Evolutionary conservation across 768 basidiomycete genomes (phyloP).

Genomic region (Termitomyces eurrhizus): DNA sequence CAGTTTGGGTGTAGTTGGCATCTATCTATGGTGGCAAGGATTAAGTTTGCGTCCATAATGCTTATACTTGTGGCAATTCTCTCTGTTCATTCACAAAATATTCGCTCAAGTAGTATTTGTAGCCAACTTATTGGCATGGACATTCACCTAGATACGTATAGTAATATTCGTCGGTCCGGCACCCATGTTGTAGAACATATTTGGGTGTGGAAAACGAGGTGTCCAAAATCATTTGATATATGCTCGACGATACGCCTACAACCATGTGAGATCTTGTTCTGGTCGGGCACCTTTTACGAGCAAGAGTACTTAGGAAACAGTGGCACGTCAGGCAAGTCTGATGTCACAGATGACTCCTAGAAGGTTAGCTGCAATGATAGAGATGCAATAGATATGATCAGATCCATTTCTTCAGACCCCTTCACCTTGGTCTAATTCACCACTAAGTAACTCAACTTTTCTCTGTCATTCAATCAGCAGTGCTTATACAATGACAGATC

Average conservation of each 20-base stretch:
- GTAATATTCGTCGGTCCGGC: background rate
- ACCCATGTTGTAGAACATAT: background rate
- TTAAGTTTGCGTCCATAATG: constrained; percentile 39
- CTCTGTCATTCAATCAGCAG: constrained; percentile 31
- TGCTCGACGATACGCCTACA: constrained; percentile 78
- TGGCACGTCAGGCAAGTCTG: background rate
- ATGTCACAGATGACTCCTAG: constrained; percentile 5
- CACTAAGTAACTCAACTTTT: constrained; percentile 59
- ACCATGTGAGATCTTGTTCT: constrained; percentile 55
- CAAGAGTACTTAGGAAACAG: constrained; percentile 24
- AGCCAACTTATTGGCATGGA: background rate
- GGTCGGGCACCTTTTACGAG: constrained; percentile 78
- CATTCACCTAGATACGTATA: background rate
- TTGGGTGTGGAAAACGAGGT: background rate
- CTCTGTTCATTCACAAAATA: background rate
- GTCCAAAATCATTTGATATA: constrained; percentile 33
- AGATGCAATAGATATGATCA: constrained; percentile 7
- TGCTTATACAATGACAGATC: background rate
- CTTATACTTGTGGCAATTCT: background rate
- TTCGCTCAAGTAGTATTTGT: background rate
- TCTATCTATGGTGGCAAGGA: constrained; percentile 60
- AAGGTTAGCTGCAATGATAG: constrained; percentile 15
- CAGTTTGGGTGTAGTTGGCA: constrained; percentile 48
- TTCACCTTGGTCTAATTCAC: constrained; percentile 62
- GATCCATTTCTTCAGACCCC: constrained; percentile 33